These are phyloP conservation scores for Teunomyces cretensis DNA, from an alignment of 805 yeast genomes.

Conservation along the genomic window DNA sequence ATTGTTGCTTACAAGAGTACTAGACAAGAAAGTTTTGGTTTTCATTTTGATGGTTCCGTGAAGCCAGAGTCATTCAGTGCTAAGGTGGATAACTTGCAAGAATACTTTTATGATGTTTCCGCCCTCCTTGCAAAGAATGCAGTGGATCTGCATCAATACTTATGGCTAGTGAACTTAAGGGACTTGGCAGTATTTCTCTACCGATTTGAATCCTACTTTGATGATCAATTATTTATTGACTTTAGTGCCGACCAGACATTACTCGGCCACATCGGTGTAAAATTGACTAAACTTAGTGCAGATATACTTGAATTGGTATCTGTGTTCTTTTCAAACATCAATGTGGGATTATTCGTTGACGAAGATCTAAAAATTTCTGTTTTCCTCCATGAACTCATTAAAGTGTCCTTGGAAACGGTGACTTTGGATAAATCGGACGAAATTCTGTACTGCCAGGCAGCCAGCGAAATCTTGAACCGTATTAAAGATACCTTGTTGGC, in stretches of 20 bases:
- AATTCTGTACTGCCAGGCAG: background rate
- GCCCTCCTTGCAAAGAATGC: slow-evolving; percentile 12
- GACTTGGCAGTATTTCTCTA: slow-evolving; percentile 7
- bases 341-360: background rate
- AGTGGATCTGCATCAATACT: slow-evolving; percentile 12
- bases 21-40: background rate
- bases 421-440: slow-evolving; percentile 1
- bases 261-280: slow-evolving; percentile 7
- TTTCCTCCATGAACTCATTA: slow-evolving; percentile 2
- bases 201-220: background rate
- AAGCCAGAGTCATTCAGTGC: slow-evolving; percentile 11
- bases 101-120: slow-evolving; percentile 15
- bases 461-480: background rate
- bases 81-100: slow-evolving; percentile 18
- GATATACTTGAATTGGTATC: slow-evolving; percentile 5
- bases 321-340: background rate
- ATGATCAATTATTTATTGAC: background rate
- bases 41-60: background rate
- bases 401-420: slow-evolving; percentile 9
- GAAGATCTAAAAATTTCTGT: background rate
- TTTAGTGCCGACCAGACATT: background rate
- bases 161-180: slow-evolving; percentile 19
- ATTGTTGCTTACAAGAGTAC: background rate
- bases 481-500: slow-evolving; percentile 7
- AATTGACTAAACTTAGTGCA: slow-evolving; percentile 10